A percentile compares a stretch with the other conserved stretches of the same genome.
These are phyloP conservation scores for Phaeotremella fagi DNA, from an alignment of 768 basidiomycete genomes.

Conservation along the genomic window DNA sequence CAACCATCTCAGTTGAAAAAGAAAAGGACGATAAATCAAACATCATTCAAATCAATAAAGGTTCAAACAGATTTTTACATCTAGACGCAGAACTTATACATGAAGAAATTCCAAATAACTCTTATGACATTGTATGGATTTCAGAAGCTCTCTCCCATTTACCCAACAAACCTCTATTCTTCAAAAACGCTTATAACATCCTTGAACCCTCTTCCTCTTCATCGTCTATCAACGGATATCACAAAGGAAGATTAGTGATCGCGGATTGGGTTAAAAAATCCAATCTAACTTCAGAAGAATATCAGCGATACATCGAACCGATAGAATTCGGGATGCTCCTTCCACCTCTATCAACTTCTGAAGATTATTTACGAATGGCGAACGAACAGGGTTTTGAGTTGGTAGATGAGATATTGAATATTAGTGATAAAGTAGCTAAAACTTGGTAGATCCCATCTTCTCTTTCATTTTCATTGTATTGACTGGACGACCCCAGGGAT, in stretches of 20 bases:
- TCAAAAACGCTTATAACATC: conserved; percentile 10
- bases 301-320: conserved; percentile 14
- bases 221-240: background rate
- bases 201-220: background rate
- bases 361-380: conserved; percentile 8
- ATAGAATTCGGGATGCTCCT: conserved; percentile 24
- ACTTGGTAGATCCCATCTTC: conserved; percentile 15
- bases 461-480: background rate
- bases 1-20: background rate
- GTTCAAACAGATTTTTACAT: conserved; percentile 13
- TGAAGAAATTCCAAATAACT: conserved; percentile 2
- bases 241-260: conserved; percentile 10
- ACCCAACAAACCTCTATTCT: conserved; percentile 20
- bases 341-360: conserved; percentile 18
- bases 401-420: conserved; percentile 17
- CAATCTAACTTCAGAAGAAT: conserved; percentile 4
- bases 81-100: conserved; percentile 19
- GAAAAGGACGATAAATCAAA: background rate
- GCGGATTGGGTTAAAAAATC: conserved; percentile 20
- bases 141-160: conserved; percentile 26
- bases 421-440: conserved; percentile 12
- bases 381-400: conserved; percentile 6
- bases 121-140: conserved; percentile 25
- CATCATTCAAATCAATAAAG: background rate
- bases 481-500: conserved; percentile 12